Evolutionary conservation across 129 eudicot species (phyloP).

Genomic region (Glebionis coronaria): DNA sequence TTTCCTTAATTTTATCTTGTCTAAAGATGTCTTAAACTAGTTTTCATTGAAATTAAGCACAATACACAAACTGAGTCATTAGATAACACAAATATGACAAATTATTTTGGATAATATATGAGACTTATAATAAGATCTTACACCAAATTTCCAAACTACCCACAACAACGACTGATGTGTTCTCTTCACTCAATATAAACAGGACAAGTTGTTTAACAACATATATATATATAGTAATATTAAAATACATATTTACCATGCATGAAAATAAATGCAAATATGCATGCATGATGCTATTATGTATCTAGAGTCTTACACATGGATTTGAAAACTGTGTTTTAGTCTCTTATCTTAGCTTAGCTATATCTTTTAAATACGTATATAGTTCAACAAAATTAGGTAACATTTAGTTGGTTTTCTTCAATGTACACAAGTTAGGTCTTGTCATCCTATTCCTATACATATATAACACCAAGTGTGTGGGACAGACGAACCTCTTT

Average conservation of each 20-base stretch:
- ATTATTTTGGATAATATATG: not conserved
- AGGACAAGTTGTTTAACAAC: constrained; percentile 36
- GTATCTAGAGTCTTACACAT: constrained; percentile 33
- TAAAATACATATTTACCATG: constrained; percentile 5
- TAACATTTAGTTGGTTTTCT: constrained; percentile 68
- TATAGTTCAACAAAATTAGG: constrained; percentile 89
- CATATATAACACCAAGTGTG: constrained; percentile 24
- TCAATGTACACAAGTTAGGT: constrained; percentile 40
- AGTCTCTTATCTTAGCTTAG: constrained; percentile 16
- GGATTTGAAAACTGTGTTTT: constrained; percentile 12
- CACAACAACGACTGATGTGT: constrained; percentile 33
- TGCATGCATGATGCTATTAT: constrained; percentile 18
- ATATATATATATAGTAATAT: not conserved
- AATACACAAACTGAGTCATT: too few species aligned
- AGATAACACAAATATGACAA: too few species aligned
- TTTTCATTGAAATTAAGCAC: too few species aligned
- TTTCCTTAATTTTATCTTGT: too few species aligned
- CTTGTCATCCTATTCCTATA: constrained; percentile 6
- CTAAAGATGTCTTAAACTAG: too few species aligned
- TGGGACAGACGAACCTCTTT: constrained; percentile 45
- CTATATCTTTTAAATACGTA: constrained; percentile 34
- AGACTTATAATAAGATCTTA: not conserved
- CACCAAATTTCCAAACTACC: constrained; percentile 30
- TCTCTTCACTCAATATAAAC: constrained; percentile 28
- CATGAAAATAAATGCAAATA: constrained; percentile 4